Evolutionary conservation across 805 yeast species (phyloP).

Genomic region (Candida awuae): DNA sequence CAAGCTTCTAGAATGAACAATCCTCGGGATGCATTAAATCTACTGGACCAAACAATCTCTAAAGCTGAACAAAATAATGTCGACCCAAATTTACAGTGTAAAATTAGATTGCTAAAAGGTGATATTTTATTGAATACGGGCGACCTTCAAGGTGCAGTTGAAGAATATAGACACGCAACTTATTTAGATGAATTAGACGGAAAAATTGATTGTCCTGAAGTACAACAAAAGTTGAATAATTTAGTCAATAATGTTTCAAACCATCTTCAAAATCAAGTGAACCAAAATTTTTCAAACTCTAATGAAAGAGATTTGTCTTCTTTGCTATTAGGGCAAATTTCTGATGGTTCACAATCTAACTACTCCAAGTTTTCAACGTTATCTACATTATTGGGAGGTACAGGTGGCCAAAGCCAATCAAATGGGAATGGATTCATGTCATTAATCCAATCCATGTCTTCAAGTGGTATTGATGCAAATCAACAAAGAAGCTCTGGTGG

Average conservation of each 20-base stretch:
- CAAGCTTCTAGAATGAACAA: constrained; percentile 13
- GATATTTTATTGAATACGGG: constrained; percentile 22
- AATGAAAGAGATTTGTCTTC: constrained; percentile 27
- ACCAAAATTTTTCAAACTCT: constrained; percentile 16
- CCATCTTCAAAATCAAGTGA: constrained; percentile 19
- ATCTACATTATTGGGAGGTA: constrained; percentile 17
- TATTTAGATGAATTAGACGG: constrained; percentile 28
- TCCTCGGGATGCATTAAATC: constrained; percentile 7
- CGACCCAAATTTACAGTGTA: constrained; percentile 24
- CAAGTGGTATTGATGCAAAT: constrained; percentile 20
- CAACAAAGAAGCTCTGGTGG: constrained; percentile 22
- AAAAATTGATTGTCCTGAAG: constrained; percentile 25
- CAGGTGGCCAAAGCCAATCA: constrained; percentile 9
- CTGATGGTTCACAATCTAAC: constrained; percentile 21
- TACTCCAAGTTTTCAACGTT: constrained; percentile 23
- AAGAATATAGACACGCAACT: constrained; percentile 25
- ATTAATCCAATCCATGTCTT: constrained; percentile 20
- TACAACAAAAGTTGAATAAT: constrained; percentile 22
- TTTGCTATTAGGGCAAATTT: constrained; percentile 21
- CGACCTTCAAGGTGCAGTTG: constrained; percentile 20
- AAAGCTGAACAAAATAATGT: constrained; percentile 16
- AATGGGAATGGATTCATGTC: constrained; percentile 21
- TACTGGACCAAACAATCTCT: constrained; percentile 1
- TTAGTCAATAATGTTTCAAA: constrained; percentile 19
- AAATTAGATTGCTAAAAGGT: constrained; percentile 28